phyloP scores from a whole-genome alignment of 768 basidiomycete species.

The Pholiota molesta region DNA sequence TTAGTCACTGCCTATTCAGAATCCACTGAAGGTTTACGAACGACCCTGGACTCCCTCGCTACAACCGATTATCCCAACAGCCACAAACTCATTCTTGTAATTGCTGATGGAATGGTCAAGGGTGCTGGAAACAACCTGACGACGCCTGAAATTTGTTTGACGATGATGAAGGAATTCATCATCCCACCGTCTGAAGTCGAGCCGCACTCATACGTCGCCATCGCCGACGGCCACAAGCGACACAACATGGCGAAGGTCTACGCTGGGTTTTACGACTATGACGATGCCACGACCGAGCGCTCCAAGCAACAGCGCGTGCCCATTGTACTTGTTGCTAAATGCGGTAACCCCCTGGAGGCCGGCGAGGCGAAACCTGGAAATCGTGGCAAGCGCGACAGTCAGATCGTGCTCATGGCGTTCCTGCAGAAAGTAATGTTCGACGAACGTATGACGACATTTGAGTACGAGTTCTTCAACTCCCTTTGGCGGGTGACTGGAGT shows the following conservation, averaged over 20 bases:
- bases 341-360: constrained; percentile 90
- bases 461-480: constrained; percentile 99
- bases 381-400: constrained; percentile 97
- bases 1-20: constrained; percentile 99
- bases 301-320: constrained; percentile 97
- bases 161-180: constrained; percentile 97
- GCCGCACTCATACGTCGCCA: constrained; percentile 95
- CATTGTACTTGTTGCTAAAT: constrained; percentile 93
- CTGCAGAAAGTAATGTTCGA: constrained; percentile 99
- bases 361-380: constrained; percentile 94
- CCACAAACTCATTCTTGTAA: constrained; percentile 94
- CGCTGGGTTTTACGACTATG: constrained; percentile 96
- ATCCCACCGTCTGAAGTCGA: constrained; percentile 83
- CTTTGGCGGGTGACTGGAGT: constrained; percentile 96
- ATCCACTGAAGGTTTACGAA: constrained; percentile 92
- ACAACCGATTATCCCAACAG: constrained; percentile 99
- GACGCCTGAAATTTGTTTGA: constrained; percentile 91
- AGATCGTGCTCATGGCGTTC: constrained; percentile 97
- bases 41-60: constrained; percentile 96
- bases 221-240: constrained; percentile 98
- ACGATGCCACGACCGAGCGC: constrained; percentile 83
- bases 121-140: constrained; percentile 88
- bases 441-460: constrained; percentile 99
- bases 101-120: constrained; percentile 98
- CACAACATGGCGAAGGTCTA: constrained; percentile 99